Conservation (phyloP, 345 rosid species). For the Aegle marmelos region DNA sequence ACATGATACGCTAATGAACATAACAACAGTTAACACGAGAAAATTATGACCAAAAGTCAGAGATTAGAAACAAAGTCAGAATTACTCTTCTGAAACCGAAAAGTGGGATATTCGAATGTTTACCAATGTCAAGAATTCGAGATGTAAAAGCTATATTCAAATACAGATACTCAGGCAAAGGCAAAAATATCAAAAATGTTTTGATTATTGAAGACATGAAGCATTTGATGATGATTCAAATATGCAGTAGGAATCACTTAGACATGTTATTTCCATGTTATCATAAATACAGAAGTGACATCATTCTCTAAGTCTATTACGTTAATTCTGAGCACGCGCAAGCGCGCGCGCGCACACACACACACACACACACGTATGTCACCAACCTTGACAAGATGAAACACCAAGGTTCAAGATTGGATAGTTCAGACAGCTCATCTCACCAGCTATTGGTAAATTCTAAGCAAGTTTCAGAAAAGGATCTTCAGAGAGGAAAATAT, state of each 20-base stretch:
- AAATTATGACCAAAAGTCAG: neutral
- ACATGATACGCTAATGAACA: neutral
- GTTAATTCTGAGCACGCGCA: no score
- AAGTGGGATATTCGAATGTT: neutral
- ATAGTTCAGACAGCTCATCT: neutral
- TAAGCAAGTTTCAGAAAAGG: neutral
- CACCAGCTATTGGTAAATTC: neutral
- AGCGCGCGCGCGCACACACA: no score
- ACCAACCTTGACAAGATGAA: neutral
- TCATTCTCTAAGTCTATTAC: neutral
- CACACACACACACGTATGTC: neutral
- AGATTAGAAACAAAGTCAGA: neutral
- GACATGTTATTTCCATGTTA: neutral
- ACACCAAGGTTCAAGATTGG: neutral
- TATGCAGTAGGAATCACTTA: neutral
- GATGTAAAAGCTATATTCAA: neutral
- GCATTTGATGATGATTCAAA: neutral
- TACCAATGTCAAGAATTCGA: constrained; percentile 12
- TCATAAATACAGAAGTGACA: no score
- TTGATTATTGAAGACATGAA: neutral
- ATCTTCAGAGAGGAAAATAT: neutral
- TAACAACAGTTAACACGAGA: neutral
- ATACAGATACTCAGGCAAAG: neutral
- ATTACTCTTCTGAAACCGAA: neutral
- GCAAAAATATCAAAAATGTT: neutral